Conservation (phyloP, 2,329 filamentous ascomycete genomes). For the Pseudocercospora macadamiae region DNA sequence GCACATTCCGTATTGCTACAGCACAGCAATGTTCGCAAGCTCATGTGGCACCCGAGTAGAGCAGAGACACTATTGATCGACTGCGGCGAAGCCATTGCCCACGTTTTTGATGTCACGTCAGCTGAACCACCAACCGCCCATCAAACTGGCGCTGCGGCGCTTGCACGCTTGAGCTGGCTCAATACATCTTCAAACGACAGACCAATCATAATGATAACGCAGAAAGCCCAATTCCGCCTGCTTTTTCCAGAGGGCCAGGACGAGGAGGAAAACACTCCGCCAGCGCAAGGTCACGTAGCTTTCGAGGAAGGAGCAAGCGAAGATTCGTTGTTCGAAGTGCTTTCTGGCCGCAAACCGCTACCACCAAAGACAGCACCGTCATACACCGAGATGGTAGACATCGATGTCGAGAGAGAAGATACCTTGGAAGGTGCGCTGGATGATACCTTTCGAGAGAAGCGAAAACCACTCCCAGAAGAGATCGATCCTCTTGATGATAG, state of each 20-base stretch:
- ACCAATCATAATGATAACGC: constrained; percentile 40
- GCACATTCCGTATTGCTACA: constrained; percentile 49
- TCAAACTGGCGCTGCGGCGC: constrained; percentile 13
- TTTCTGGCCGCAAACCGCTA: constrained; percentile 50
- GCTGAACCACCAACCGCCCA: constrained; percentile 28
- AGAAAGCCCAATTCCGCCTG: constrained; percentile 43
- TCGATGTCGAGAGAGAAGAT: constrained; percentile 35
- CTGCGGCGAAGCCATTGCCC: constrained; percentile 42
- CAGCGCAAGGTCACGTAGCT: constrained; percentile 28
- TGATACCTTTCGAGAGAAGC: constrained; percentile 49
- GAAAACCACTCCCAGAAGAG: constrained; percentile 16
- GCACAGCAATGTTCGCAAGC: constrained; percentile 46
- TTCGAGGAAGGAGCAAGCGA: constrained; percentile 45
- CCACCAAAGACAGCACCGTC: constrained; percentile 38
- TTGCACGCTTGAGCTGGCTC: constrained; percentile 28
- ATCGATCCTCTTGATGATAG: constrained; percentile 40
- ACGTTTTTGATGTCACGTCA: constrained; percentile 38
- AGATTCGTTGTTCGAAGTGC: constrained; percentile 52
- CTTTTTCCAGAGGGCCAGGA: constrained; percentile 44
- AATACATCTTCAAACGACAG: constrained; percentile 28
- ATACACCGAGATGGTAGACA: constrained; percentile 37
- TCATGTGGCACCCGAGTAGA: constrained; percentile 49
- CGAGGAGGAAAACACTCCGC: constrained; percentile 7
- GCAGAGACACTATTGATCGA: constrained; percentile 46
- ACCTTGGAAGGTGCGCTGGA: constrained; percentile 39